A percentile compares a stretch with the other conserved stretches of the same genome.
Conservation (phyloP, 495 filamentous ascomycete species). For the Letharia lupina region DNA sequence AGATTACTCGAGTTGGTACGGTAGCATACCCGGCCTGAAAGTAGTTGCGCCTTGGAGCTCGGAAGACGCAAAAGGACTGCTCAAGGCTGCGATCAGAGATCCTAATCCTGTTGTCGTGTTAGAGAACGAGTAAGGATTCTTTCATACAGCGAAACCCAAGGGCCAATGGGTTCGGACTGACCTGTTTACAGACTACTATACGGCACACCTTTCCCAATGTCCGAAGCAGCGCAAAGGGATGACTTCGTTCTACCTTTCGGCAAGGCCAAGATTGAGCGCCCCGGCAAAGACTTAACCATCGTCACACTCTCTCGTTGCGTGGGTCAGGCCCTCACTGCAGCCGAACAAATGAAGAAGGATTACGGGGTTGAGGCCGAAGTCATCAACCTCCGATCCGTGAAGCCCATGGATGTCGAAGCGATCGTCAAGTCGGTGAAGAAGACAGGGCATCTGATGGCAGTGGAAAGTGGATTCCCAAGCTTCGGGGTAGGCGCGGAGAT, state of each 20-base stretch:
- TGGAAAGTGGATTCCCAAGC: constrained; percentile 93
- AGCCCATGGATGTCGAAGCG: constrained; percentile 89
- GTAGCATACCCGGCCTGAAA: constrained; percentile 93
- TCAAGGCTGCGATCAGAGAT: constrained; percentile 97
- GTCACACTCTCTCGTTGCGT: constrained; percentile 92
- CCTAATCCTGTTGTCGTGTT: constrained; percentile 93
- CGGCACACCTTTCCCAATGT: constrained; percentile 90
- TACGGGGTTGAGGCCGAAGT: constrained; percentile 95
- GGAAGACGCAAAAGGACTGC: constrained; percentile 93
- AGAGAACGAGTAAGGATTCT: constrained; percentile 73
- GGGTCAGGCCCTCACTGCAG: constrained; percentile 81
- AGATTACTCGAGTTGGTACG: constrained; percentile 97
- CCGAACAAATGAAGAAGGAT: constrained; percentile 83
- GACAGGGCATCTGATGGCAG: constrained; percentile 81
- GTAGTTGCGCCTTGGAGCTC: constrained; percentile 92
- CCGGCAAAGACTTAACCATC: constrained; percentile 91
- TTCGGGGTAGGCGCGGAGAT: constrained; percentile 90
- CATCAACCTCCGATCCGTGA: constrained; percentile 94
- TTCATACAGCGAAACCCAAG: background rate
- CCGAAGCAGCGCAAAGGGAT: constrained; percentile 83
- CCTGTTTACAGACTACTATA: constrained; percentile 64
- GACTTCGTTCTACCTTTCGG: constrained; percentile 95
- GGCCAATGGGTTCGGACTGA: constrained; percentile 20
- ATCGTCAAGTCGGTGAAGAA: constrained; percentile 98
- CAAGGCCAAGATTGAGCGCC: constrained; percentile 97